Base-by-base conservation (phyloP, 768 basidiomycete species). In the Kwoniella europaea region DNA sequence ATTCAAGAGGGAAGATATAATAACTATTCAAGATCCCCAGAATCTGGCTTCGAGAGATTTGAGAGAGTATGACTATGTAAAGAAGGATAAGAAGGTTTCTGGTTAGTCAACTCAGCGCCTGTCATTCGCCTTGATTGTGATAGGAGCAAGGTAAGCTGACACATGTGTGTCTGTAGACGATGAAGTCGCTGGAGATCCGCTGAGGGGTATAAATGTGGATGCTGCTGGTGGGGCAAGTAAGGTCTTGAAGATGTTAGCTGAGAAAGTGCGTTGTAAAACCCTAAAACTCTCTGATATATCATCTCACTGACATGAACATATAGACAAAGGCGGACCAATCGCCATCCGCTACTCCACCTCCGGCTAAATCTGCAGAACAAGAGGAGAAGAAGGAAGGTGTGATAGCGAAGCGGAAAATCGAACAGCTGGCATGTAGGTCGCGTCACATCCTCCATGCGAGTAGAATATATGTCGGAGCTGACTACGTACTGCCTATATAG, bases 1-100 rank as follows among this genome's bases (percentile, higher is more conserved):
- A 15, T 94, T 95, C 84, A 92, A 91, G 83, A 92, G 92, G 82
- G 87, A 89, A 71, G 96, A 98, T 77, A 89, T 98, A 66, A 92
- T 98, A 73, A 98, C 94, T 7, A 86, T 99, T 29, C 96, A 98
- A 83, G 85, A 86, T 65, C 85, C 85, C 10, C 72, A 85, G 67
- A 85, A 86, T 68, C 73, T 85, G 4, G 73, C 73, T 4, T 71
- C 80, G 4, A 73, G 85, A 52, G 85, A 86, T 75, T 63, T 86
- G 66, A 83, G 81, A 66, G 77, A 84, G 60, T 86, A 85, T 63
- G 84, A 86, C 74, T 85, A 86, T 67, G 81, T 86, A 52, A 82
- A 84, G 68, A 78, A 77, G 35, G 83, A 83, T 44, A 83, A 83
- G 71, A 80, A 78, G 69, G 77, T 81, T 12, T 63, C 75, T 52